Evolutionary conservation across 1,139 yeast genomes (phyloP).

Genomic region (Meyerozyma smithsonii): DNA sequence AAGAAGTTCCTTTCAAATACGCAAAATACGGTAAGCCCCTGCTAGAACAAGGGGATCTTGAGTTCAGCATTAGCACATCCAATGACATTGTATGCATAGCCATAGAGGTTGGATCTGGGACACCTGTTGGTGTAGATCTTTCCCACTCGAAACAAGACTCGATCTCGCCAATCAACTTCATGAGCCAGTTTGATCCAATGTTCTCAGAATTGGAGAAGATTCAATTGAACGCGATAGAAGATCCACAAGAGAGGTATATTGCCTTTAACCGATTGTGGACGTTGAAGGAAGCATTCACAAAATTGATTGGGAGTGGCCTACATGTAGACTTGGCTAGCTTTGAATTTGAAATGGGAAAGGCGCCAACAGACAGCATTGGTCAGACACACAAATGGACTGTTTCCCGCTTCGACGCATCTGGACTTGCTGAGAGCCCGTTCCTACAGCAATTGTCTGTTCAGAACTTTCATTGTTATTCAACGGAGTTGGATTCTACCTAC

Average conservation of each 20-base stretch:
- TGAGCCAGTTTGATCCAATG: slow-evolving; percentile 45
- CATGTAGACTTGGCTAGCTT: slow-evolving; percentile 42
- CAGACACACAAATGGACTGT: background rate
- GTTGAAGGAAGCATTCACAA: slow-evolving; percentile 65
- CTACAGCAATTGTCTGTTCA: background rate
- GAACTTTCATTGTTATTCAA: background rate
- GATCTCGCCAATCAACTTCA: slow-evolving; percentile 25
- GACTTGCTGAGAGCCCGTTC: background rate
- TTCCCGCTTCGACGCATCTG: background rate
- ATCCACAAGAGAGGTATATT: slow-evolving; percentile 18
- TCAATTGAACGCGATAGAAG: slow-evolving; percentile 18
- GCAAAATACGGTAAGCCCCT: slow-evolving; percentile 38
- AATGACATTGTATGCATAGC: slow-evolving; percentile 44
- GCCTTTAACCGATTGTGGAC: slow-evolving; percentile 63
- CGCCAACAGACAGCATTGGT: too few relatives aligned
- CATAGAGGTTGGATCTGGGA: slow-evolving; percentile 23
- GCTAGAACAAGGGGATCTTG: slow-evolving; percentile 15
- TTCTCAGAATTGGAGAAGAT: slow-evolving; percentile 40
- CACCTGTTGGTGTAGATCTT: slow-evolving; percentile 56
- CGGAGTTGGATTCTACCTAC: background rate
- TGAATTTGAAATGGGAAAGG: slow-evolving; percentile 6
- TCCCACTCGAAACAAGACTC: slow-evolving; percentile 48
- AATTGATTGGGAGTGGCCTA: slow-evolving; percentile 58
- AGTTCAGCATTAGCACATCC: slow-evolving; percentile 56
- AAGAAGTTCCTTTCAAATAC: slow-evolving; percentile 16